A percentile compares a stretch with the other conserved stretches of the same genome.
These are phyloP conservation scores for Mycosarcoma mackinlayi DNA, from an alignment of 1,284 basidiomycete genomes.

Conservation along the genomic window DNA sequence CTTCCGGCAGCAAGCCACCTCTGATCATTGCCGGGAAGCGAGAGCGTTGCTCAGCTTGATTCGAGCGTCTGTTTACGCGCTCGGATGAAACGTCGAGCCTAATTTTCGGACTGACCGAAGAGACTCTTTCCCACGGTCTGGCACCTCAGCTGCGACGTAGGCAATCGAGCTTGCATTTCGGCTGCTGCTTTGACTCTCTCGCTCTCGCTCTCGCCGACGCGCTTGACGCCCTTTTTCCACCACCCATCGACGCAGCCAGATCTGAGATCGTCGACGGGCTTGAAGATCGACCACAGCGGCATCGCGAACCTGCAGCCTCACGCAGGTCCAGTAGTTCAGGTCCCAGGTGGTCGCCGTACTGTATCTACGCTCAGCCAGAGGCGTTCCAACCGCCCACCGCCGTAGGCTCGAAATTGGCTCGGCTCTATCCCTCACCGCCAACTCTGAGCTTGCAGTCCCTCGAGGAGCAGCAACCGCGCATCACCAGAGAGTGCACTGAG, in stretches of 20 bases:
- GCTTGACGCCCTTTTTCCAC: too few species aligned
- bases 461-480: conserved; percentile 6
- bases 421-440: conserved; percentile 3
- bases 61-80: conserved; percentile 1
- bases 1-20: neutral
- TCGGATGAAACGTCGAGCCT: conserved; percentile 14
- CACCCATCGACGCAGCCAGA: neutral
- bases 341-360: neutral
- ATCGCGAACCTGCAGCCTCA: too few species aligned
- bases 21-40: neutral
- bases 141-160: neutral
- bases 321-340: too few species aligned
- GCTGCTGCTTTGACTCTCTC: neutral
- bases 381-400: too few species aligned
- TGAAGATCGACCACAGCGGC: too few species aligned
- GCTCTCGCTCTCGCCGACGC: neutral
- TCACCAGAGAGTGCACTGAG: conserved; percentile 1
- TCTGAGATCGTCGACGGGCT: too few species aligned
- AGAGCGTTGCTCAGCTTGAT: neutral
- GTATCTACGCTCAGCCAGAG: too few species aligned
- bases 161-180: too few species aligned
- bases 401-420: conserved; percentile 1
- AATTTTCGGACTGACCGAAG: conserved; percentile 10
- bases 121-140: neutral
- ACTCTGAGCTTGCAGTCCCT: conserved; percentile 10